These are phyloP conservation scores for Rehmannia glutinosa DNA, from an alignment of 257 asterid genomes.

Conservation along the genomic window DNA sequence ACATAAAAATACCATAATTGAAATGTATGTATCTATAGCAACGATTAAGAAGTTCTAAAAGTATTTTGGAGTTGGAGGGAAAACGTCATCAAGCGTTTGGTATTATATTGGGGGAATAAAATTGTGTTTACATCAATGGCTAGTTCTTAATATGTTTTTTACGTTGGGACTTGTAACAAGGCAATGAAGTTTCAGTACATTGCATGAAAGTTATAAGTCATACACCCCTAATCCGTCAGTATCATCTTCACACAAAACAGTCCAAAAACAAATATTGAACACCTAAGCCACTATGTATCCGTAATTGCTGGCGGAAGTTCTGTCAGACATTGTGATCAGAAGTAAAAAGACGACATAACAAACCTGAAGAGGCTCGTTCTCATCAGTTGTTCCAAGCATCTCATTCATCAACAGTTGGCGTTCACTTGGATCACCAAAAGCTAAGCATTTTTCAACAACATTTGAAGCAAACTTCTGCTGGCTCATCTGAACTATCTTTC, in stretches of 20 bases:
- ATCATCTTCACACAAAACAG: not conserved
- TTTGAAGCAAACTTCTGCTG: conserved; percentile 96
- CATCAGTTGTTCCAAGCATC: no score
- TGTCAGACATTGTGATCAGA: not conserved
- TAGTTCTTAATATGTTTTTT: not conserved
- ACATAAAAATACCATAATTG: no score
- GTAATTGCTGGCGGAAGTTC: not conserved
- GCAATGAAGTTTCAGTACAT: not conserved
- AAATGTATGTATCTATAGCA: no score
- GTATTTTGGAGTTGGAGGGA: no score
- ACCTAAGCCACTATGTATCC: not conserved
- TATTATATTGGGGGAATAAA: no score
- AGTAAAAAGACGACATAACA: not conserved
- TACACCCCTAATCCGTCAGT: not conserved
- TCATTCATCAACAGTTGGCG: no score
- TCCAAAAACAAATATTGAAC: not conserved
- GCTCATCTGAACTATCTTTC: conserved; percentile 91
- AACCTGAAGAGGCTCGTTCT: no score
- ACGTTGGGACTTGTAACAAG: not conserved
- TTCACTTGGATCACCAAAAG: no score
- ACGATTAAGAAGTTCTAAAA: no score
- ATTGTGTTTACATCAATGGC: no score
- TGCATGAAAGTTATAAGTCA: not conserved
- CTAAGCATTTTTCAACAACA: conserved; percentile 87
- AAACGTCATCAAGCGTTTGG: no score